Evolutionary conservation across 805 yeast genomes (phyloP).

Genomic region (Teunomyces kruisii): DNA sequence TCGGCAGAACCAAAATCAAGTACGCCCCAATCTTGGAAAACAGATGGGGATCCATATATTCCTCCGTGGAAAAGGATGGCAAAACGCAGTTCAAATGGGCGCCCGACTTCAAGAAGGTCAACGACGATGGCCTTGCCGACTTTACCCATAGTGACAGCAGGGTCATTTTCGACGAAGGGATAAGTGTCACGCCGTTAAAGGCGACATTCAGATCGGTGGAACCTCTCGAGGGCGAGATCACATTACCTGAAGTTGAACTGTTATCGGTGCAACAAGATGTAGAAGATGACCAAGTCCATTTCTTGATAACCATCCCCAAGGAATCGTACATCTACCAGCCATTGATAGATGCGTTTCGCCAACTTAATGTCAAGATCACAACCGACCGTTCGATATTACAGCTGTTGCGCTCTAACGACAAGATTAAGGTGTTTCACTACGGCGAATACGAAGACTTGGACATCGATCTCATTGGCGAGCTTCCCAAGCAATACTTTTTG

Average conservation of each 20-base stretch:
- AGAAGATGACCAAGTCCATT: constrained; percentile 6
- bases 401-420: constrained; percentile 12
- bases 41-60: constrained; percentile 71
- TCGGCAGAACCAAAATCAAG: constrained; percentile 57
- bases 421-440: constrained; percentile 60
- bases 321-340: constrained; percentile 45
- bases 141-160: constrained; percentile 64
- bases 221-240: constrained; percentile 58
- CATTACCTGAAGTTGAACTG: constrained; percentile 18
- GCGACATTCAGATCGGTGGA: constrained; percentile 65
- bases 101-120: constrained; percentile 75
- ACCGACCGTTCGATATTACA: constrained; percentile 20
- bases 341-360: constrained; percentile 34
- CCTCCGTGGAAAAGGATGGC: constrained; percentile 23
- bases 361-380: constrained; percentile 17
- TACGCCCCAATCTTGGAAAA: constrained; percentile 83
- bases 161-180: constrained; percentile 61
- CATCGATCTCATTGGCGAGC: constrained; percentile 57
- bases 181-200: constrained; percentile 55
- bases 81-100: constrained; percentile 68
- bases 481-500: constrained; percentile 52
- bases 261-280: neutral
- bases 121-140: constrained; percentile 44
- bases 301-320: constrained; percentile 39
- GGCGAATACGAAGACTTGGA: constrained; percentile 90